Conservation (phyloP, 768 basidiomycete species). For the Coprinellus micaceus region DNA sequence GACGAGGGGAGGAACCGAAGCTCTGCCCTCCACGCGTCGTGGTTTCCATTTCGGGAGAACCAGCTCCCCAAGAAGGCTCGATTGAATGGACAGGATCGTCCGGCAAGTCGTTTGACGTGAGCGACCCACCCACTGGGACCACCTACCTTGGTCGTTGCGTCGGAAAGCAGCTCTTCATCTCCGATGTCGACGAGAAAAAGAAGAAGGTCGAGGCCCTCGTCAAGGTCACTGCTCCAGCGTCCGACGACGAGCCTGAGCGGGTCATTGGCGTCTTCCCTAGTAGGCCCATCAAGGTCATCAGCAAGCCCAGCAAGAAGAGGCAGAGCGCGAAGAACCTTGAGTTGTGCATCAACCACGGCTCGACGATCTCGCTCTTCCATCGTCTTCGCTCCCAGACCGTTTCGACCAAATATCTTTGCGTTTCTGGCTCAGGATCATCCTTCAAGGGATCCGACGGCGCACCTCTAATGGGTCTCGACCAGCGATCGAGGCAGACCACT, state of each 20-base stretch:
- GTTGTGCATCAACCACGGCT: conserved; percentile 92
- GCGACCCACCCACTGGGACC: conserved; percentile 72
- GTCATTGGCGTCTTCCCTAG: conserved; percentile 88
- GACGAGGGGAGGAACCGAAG: conserved; percentile 72
- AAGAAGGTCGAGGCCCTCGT: conserved; percentile 93
- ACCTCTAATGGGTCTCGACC: conserved; percentile 77
- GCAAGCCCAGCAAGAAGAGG: conserved; percentile 96
- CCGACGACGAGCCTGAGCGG: conserved; percentile 77
- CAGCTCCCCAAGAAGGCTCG: conserved; percentile 76
- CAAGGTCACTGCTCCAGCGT: conserved; percentile 76
- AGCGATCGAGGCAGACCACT: conserved; percentile 62
- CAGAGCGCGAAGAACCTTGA: conserved; percentile 92
- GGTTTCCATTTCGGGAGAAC: conserved; percentile 90
- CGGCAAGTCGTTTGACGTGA: conserved; percentile 81
- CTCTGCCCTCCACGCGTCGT: conserved; percentile 77
- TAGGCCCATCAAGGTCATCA: conserved; percentile 96
- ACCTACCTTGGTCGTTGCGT: conserved; percentile 92
- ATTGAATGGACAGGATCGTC: conserved; percentile 85
- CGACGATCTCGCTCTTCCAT: conserved; percentile 93
- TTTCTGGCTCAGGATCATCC: conserved; percentile 88
- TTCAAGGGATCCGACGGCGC: conserved; percentile 93
- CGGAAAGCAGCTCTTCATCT: conserved; percentile 93
- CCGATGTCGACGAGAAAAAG: conserved; percentile 92
- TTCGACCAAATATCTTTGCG: conserved; percentile 93
- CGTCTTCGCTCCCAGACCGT: conserved; percentile 94